Percentiles rank a stretch among this genome's conserved stretches.
Conservation (phyloP, 177 flowering plant genomes). For the Vitis hybrid region DNA sequence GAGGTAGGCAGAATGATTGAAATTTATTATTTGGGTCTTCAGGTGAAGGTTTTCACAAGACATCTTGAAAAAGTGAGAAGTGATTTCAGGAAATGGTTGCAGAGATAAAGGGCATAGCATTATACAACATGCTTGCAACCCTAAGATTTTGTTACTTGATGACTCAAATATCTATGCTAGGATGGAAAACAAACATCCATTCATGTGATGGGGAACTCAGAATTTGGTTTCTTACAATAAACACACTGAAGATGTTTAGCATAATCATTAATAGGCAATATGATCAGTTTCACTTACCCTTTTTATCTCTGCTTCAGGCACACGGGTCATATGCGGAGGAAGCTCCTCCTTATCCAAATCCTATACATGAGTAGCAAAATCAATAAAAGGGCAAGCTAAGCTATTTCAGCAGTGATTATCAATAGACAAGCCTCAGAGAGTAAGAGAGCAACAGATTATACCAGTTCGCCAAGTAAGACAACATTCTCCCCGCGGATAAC, state of each 20-base stretch:
- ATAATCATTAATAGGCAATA: background rate
- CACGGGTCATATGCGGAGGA: slow-evolving; percentile 34
- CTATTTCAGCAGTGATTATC: background rate
- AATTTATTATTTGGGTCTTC: too few relatives aligned
- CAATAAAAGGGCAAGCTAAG: background rate
- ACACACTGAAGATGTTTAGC: background rate
- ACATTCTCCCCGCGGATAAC: slow-evolving; percentile 91
- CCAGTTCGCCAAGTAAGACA: slow-evolving; percentile 87
- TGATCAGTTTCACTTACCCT: slow-evolving; percentile 8
- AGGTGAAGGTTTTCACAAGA: too few relatives aligned
- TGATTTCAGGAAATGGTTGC: too few relatives aligned
- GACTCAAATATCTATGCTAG: too few relatives aligned
- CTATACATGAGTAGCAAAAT: slow-evolving; percentile 5
- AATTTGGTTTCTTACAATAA: too few relatives aligned
- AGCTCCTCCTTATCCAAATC: slow-evolving; percentile 30
- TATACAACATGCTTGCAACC: too few relatives aligned
- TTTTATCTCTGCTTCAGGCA: slow-evolving; percentile 27
- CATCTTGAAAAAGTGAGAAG: too few relatives aligned
- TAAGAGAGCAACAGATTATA: slow-evolving; percentile 19
- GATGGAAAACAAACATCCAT: too few relatives aligned
- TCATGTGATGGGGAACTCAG: too few relatives aligned
- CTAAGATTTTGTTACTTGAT: too few relatives aligned
- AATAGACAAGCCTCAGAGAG: background rate
- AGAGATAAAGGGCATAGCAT: too few relatives aligned
- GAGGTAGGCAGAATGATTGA: too few relatives aligned